phyloP scores from a whole-genome alignment of 768 basidiomycete genomes.

The Cystofilobasidium macerans region DNA sequence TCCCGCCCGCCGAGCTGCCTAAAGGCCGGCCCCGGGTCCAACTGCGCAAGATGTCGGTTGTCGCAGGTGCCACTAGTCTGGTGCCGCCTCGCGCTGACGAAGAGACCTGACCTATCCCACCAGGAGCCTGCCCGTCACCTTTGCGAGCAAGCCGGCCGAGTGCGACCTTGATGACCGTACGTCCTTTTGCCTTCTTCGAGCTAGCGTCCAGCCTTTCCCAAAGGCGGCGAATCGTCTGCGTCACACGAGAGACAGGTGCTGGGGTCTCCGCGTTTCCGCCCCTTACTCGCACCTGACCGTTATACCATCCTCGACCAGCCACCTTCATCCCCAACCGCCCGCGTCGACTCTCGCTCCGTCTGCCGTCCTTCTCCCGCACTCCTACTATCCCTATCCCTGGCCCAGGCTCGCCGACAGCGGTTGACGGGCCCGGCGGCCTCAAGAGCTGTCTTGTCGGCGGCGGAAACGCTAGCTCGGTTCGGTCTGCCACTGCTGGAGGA shows the following conservation, averaged over 20 bases:
- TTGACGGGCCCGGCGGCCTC: not conserved
- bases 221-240: not conserved
- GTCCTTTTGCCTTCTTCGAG: not conserved
- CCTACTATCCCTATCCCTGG: not conserved
- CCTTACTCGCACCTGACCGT: not conserved
- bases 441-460: not conserved
- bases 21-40: not conserved
- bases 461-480: too few species aligned
- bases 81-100: too few species aligned
- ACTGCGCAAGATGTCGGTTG: constrained; percentile 3
- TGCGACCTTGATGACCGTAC: not conserved
- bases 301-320: not conserved
- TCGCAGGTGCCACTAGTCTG: too few species aligned
- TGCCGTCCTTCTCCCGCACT: not conserved
- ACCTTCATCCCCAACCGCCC: not conserved
- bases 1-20: not conserved
- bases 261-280: too few species aligned
- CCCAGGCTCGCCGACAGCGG: not conserved
- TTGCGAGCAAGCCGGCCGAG: not conserved
- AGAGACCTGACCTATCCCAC: not conserved
- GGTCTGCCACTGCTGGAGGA: not conserved
- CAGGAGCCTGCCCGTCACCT: constrained; percentile 2
- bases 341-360: not conserved
- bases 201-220: not conserved
- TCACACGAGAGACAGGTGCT: too few species aligned